Evolutionary conservation across 768 basidiomycete genomes (phyloP).

Genomic region (Sporobolomyces pararoseus): DNA sequence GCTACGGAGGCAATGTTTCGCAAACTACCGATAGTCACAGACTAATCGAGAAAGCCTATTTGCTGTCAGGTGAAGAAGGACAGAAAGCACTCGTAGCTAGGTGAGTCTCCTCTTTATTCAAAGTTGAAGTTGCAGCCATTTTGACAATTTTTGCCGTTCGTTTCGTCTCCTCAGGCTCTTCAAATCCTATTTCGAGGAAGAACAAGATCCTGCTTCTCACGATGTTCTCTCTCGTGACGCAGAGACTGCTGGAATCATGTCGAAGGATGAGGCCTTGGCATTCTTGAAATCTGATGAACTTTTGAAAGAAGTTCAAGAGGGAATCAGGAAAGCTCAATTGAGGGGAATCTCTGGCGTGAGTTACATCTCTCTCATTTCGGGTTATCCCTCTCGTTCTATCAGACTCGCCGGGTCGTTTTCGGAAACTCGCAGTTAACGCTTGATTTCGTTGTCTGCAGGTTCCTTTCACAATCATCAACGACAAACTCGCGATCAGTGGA

Average conservation of each 20-base stretch:
- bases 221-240: constrained; percentile 62
- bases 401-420: too few species aligned
- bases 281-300: constrained; percentile 68
- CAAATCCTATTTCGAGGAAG: constrained; percentile 63
- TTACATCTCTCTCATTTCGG: too few species aligned
- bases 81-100: constrained; percentile 60
- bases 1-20: constrained; percentile 57
- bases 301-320: constrained; percentile 61
- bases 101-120: constrained; percentile 1
- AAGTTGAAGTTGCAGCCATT: not conserved
- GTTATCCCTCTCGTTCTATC: too few species aligned
- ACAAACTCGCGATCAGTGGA: constrained; percentile 25
- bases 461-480: constrained; percentile 61
- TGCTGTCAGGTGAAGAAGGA: constrained; percentile 59
- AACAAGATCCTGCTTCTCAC: constrained; percentile 62
- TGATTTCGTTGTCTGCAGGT: constrained; percentile 54
- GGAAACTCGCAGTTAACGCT: too few species aligned
- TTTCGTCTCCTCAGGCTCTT: constrained; percentile 45
- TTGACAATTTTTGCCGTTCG: not conserved
- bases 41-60: constrained; percentile 65
- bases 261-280: constrained; percentile 58
- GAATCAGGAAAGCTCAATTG: constrained; percentile 61
- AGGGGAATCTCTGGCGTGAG: constrained; percentile 59
- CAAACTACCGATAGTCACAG: constrained; percentile 70
- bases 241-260: constrained; percentile 59